A percentile compares a stretch with the other conserved stretches of the same genome.
Evolutionary conservation across 73 alveolate genomes (phyloP).

Genomic region (Paramecium biaurelia): DNA sequence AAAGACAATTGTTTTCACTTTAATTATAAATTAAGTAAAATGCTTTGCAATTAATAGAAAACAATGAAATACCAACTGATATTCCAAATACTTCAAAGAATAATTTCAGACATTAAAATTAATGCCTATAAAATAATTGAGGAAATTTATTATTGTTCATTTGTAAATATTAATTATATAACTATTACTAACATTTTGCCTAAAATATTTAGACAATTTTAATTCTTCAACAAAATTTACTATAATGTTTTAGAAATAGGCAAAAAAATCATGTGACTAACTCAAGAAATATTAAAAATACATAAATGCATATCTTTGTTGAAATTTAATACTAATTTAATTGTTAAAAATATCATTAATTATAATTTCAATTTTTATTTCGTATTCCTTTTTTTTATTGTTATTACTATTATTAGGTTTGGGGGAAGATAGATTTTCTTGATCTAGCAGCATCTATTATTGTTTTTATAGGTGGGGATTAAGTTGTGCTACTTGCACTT

Average conservation of each 20-base stretch:
- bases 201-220: not conserved
- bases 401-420: not conserved
- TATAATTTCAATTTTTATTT: not conserved
- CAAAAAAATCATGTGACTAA: no score
- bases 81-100: not conserved
- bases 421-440: not conserved
- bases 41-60: not conserved
- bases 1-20: not conserved
- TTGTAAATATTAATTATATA: no score
- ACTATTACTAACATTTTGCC: not conserved
- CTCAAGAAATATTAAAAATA: no score
- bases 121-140: not conserved
- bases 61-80: not conserved
- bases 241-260: not conserved
- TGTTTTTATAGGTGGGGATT: not conserved
- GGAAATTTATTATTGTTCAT: not conserved
- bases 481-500: not conserved
- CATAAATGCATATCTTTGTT: no score
- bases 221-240: not conserved
- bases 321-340: no score
- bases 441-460: slow-evolving; percentile 19
- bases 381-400: not conserved
- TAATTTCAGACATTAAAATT: not conserved
- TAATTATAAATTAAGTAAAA: not conserved
- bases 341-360: not conserved